phyloP scores from a whole-genome alignment of 805 yeast species.

The Saccharomycopsis sp. region DNA sequence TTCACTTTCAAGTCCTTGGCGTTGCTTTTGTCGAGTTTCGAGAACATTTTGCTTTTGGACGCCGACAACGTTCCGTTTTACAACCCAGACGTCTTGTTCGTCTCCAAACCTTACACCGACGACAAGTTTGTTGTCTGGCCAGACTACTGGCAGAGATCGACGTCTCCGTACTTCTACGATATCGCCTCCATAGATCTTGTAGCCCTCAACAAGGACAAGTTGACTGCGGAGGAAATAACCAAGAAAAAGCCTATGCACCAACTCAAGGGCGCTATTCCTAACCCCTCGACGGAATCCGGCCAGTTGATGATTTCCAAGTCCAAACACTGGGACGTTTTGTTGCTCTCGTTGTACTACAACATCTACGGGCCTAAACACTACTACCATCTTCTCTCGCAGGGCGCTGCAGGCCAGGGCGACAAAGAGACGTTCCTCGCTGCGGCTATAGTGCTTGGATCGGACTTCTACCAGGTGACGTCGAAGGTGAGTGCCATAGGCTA shows the following conservation, averaged over 20 bases:
- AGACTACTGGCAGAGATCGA: slow-evolving; percentile 64
- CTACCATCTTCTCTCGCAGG: slow-evolving; percentile 64
- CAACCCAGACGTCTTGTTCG: slow-evolving; percentile 49
- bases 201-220: slow-evolving; percentile 32
- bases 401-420: slow-evolving; percentile 74
- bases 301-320: slow-evolving; percentile 57
- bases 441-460: slow-evolving; percentile 43
- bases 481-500: slow-evolving; percentile 35
- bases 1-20: slow-evolving; percentile 71
- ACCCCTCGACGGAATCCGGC: slow-evolving; percentile 66
- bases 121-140: slow-evolving; percentile 56
- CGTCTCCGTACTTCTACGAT: slow-evolving; percentile 51
- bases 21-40: slow-evolving; percentile 63
- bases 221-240: slow-evolving; percentile 31
- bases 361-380: slow-evolving; percentile 58
- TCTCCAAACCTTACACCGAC: slow-evolving; percentile 35
- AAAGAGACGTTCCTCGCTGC: slow-evolving; percentile 73
- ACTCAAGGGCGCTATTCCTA: slow-evolving; percentile 56
- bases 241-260: slow-evolving; percentile 47
- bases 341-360: slow-evolving; percentile 59
- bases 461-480: slow-evolving; percentile 46
- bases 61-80: slow-evolving; percentile 69
- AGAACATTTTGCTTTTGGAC: slow-evolving; percentile 64
- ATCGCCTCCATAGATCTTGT: slow-evolving; percentile 41
- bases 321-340: slow-evolving; percentile 49